Evolutionary conservation across 495 filamentous ascomycete species (phyloP).

Genomic region (Penicillium atrosanguineum): DNA sequence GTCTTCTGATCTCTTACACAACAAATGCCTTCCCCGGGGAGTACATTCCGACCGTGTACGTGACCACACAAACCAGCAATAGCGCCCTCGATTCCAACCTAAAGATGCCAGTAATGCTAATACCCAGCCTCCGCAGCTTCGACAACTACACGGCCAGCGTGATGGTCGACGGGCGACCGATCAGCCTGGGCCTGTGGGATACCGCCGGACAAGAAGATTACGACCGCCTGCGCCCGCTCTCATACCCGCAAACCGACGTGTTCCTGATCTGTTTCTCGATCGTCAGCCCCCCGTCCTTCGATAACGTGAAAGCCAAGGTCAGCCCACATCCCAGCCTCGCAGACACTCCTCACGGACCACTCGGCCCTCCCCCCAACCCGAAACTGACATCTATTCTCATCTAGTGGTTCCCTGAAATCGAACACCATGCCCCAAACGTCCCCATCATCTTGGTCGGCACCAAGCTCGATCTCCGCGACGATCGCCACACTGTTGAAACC

Average conservation of each 20-base stretch:
- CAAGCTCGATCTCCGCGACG: constrained; percentile 93
- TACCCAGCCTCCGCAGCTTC: constrained; percentile 58
- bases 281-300: constrained; percentile 94
- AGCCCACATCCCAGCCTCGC: constrained; percentile 14
- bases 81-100: not conserved
- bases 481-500: constrained; percentile 71
- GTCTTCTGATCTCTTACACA: constrained; percentile 97
- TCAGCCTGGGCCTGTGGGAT: constrained; percentile 97
- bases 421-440: constrained; percentile 91
- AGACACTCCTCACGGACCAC: no score
- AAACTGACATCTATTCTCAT: not conserved
- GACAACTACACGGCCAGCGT: constrained; percentile 99
- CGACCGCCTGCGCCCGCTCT: constrained; percentile 90
- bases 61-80: constrained; percentile 15
- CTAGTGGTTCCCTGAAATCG: constrained; percentile 95
- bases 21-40: constrained; percentile 99
- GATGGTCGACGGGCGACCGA: constrained; percentile 96
- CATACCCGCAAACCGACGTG: constrained; percentile 96
- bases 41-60: constrained; percentile 98
- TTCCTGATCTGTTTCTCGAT: constrained; percentile 99
- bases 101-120: constrained; percentile 1
- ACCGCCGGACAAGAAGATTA: constrained; percentile 99
- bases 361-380: not conserved
- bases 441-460: constrained; percentile 97
- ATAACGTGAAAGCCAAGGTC: constrained; percentile 96